Conservation (phyloP, 768 basidiomycete species). For the Kockovaella imperatae region DNA sequence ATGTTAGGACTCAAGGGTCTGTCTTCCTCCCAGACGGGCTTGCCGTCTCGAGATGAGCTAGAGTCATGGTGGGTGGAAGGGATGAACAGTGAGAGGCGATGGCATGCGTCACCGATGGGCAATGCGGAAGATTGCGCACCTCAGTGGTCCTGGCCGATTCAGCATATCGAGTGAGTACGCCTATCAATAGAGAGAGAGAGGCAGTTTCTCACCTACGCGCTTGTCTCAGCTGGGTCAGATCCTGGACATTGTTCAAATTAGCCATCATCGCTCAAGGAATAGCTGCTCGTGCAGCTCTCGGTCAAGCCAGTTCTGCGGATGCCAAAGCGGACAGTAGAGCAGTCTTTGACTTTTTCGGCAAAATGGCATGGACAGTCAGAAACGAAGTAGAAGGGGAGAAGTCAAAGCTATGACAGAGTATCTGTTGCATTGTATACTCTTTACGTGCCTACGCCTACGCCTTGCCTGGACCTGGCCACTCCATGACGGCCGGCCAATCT, state of each 20-base stretch:
- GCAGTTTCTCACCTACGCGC: no score
- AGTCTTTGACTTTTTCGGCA: constrained; percentile 52
- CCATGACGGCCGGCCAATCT: constrained; percentile 30
- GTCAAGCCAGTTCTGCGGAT: constrained; percentile 80
- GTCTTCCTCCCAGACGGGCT: constrained; percentile 51
- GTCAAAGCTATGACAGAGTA: constrained; percentile 28
- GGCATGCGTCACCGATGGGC: constrained; percentile 7
- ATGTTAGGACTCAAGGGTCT: constrained; percentile 62
- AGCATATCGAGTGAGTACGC: constrained; percentile 66
- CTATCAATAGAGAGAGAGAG: not conserved
- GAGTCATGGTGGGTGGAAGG: constrained; percentile 63
- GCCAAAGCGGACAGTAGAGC: constrained; percentile 50
- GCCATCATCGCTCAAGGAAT: constrained; percentile 83
- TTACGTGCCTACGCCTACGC: not conserved
- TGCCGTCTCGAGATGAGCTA: constrained; percentile 63
- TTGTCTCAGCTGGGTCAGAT: constrained; percentile 10
- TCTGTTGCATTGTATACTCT: not conserved
- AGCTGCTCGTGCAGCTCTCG: constrained; percentile 71
- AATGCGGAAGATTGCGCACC: constrained; percentile 30
- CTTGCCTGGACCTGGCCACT: constrained; percentile 25
- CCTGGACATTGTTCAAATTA: constrained; percentile 47
- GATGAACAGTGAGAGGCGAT: constrained; percentile 29
- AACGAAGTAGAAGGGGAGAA: constrained; percentile 22
- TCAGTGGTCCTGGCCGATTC: constrained; percentile 63
- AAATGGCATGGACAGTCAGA: constrained; percentile 53